Base-by-base conservation (phyloP, 2,329 filamentous ascomycete species). In the Escovopsis sp. region DNA sequence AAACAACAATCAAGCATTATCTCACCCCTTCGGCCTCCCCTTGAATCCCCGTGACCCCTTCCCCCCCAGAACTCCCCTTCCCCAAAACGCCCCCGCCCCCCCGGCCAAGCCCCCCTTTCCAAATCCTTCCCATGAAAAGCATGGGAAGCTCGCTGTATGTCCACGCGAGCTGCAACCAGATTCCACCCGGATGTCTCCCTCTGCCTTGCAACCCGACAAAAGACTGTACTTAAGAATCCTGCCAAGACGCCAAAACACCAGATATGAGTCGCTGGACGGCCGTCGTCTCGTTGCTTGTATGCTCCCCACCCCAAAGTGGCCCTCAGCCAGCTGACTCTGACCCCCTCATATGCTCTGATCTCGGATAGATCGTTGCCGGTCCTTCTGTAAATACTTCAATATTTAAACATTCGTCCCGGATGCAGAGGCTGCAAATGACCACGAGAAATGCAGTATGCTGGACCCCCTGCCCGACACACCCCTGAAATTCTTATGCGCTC, bases 171-270 rank as follows among this genome's bases (percentile, higher is more conserved):
- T 6, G 23, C 23, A 23, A 23, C 23, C 23, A 23, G 23, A 23
- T 23, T 23, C 23, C 23, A 23, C 23, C 23, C 23, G 23, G 23
- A 6, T 23, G 6, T 23, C 23, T 6, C 34, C 44, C 32, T 33
- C 33, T 33, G 35, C 39, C 38, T 40, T 41, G 41, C 38, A 45
- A 47, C 46, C 46, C 42, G 42, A 46, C 44, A 39, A 39, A 40
- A 40, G 30, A 4, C 37, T 18, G 39, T 38, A 18, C 43, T 23
- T 23, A 46, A 40, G 42, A 53, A 49, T 45, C 46, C 44, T 51
- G 45, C 51, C 48, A 48, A 53, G 53, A 56, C 53, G 50, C 53
- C 54, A 45, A 46, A 49, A 55, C 54, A 51, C 54, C 51, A 48
- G 53, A 45, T 46, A 43, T 36, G 47, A 48, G 45, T 49, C 43